A percentile compares a stretch with the other conserved stretches of the same genome.
Conservation (phyloP, 1,284 basidiomycete species). For the Tremellales sp. region DNA sequence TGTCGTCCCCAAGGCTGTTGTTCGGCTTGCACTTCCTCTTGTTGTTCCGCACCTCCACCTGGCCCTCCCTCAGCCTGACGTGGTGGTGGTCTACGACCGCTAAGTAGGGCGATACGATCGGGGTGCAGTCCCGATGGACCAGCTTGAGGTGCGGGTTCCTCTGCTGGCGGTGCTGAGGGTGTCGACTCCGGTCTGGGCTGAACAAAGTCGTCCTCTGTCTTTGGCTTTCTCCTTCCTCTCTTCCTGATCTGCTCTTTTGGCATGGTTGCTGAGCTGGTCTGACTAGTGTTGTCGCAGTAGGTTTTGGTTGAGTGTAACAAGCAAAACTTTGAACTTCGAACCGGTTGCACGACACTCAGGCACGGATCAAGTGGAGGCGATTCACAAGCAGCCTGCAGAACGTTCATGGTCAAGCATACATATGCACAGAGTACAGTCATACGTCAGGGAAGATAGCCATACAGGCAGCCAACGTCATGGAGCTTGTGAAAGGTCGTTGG, state of each 20-base stretch:
- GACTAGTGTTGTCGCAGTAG: no score
- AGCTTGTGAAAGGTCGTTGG: no score
- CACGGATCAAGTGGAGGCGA: no score
- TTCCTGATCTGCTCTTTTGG: conserved; percentile 48
- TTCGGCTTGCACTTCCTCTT: conserved; percentile 7
- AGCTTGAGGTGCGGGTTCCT: conserved; percentile 7
- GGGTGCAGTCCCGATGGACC: conserved; percentile 35
- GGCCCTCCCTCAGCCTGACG: neutral
- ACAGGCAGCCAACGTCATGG: no score
- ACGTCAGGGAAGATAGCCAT: no score
- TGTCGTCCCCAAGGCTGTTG: conserved; percentile 16
- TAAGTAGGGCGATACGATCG: conserved; percentile 33
- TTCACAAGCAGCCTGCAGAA: no score
- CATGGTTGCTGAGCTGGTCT: no score
- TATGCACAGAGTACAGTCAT: no score
- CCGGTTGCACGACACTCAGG: no score
- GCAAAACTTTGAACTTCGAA: no score
- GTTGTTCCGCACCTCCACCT: conserved; percentile 1
- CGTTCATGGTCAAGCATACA: no score
- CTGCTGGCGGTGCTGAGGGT: neutral
- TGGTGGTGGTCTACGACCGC: conserved; percentile 16
- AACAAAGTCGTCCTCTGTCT: conserved; percentile 27
- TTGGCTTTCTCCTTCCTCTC: conserved; percentile 46
- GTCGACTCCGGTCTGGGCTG: conserved; percentile 1
- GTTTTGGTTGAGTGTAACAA: no score